Percentiles rank a stretch among this genome's conserved stretches.
Conservation (phyloP, 352 stramenopile genomes). For the Phytopythium vexans region DNA sequence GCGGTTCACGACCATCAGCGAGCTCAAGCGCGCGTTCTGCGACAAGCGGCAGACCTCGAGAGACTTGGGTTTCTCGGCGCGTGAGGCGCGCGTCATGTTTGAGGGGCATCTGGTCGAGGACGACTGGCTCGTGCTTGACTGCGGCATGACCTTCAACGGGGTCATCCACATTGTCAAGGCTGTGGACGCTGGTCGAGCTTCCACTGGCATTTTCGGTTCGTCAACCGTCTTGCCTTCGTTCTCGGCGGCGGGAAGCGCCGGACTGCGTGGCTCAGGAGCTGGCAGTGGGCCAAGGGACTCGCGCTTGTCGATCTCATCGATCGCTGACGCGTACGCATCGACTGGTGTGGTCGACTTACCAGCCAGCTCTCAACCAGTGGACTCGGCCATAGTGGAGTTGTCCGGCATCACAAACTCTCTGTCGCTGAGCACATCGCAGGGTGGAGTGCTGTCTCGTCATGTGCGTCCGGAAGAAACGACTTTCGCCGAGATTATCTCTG, state of each 20-base stretch:
- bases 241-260: neutral
- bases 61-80: conserved; percentile 41
- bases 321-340: conserved; percentile 57
- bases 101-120: conserved; percentile 70
- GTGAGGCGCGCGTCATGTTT: conserved; percentile 69
- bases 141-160: conserved; percentile 67
- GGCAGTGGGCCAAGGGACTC: conserved; percentile 21
- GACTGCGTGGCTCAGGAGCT: no score
- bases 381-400: conserved; percentile 38
- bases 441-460: conserved; percentile 45
- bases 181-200: neutral
- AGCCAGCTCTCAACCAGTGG: conserved; percentile 11
- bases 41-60: conserved; percentile 38
- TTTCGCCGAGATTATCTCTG: conserved; percentile 73
- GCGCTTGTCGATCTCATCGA: conserved; percentile 68
- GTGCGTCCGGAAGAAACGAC: conserved; percentile 67
- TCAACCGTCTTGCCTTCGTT: conserved; percentile 5
- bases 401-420: conserved; percentile 47
- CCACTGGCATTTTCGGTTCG: conserved; percentile 7
- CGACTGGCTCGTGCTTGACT: conserved; percentile 82
- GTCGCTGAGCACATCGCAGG: conserved; percentile 22
- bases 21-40: conserved; percentile 65
- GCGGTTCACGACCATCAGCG: conserved; percentile 61
- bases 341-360: conserved; percentile 14
- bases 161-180: conserved; percentile 66